Base-by-base conservation (phyloP, 106 monocot genomes). In the Amphibolis antarctica region DNA sequence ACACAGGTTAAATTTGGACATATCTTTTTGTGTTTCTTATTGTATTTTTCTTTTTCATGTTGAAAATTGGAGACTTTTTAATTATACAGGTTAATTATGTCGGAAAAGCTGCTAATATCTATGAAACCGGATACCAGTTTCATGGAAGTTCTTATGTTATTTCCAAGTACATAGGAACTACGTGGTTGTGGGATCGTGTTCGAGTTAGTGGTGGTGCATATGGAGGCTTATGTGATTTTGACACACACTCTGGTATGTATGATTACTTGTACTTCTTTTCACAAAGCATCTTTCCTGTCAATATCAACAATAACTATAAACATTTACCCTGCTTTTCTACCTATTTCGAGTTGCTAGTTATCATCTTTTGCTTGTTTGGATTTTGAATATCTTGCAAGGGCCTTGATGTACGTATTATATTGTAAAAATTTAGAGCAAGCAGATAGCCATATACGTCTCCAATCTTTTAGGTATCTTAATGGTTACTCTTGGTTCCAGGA, bases 181-280 rank as follows among this genome's bases (percentile, higher is more conserved):
- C 90, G 20, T 98, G 96, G 96, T 70, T 91, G 46, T 98, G 96
- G 96, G 96, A 98, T 45, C 81, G 87, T 63, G 87, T 98, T 48
- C 83, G 96, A 69, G 96, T 98, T 64, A 98, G 96, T 75, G 96
- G 96, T 64, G 96, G 96, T 70, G 96, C 96, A 63, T 98, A 98
- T 79, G 96, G 87, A 44, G 90, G 96, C 23, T 91, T 98, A 65
- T 98, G 96, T 66, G 87, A 98, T 76, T 87, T 98, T 66, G 96
- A 91, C 62, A 82, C 84, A 67, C 84, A 98, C 65, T 98, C 96
- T 80, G 96, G 96, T 86, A n/a, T 60, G 50, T 36, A 4, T 7
- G 36, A 36, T 36, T 36, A 36, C 36, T 36, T 36, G 36, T n/a
- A 36, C 36, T 36, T 4, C 7, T 36, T 36, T 36, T 36, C 7